Percentiles rank a stretch among this genome's conserved stretches.
These are phyloP conservation scores for Ramaria sp. DNA, from an alignment of 768 basidiomycete species.

Conservation along the genomic window DNA sequence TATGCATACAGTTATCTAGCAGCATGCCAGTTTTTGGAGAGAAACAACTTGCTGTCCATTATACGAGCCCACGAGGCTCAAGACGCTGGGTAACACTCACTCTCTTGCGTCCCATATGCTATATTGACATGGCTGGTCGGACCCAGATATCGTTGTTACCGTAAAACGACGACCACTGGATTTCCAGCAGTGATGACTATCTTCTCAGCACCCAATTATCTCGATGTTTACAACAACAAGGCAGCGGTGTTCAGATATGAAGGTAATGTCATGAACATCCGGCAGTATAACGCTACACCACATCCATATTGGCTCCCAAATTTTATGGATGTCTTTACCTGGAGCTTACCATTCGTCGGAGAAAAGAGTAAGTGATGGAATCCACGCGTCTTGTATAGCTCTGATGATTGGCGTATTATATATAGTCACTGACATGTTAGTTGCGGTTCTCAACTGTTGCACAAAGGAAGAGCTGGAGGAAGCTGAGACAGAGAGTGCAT, in stretches of 20 bases:
- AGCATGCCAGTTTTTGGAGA: constrained; percentile 93
- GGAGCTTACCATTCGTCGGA: constrained; percentile 97
- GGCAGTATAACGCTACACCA: constrained; percentile 94
- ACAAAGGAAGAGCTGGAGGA: constrained; percentile 90
- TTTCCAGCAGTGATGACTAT: constrained; percentile 99
- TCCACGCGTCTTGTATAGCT: background rate
- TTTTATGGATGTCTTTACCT: constrained; percentile 99
- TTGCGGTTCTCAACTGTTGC: constrained; percentile 91
- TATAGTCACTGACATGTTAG: constrained; percentile 95
- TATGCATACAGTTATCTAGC: constrained; percentile 88
- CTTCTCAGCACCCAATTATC: constrained; percentile 96
- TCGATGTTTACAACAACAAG: constrained; percentile 99
- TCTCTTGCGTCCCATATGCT: background rate
- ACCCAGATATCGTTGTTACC: constrained; percentile 90
- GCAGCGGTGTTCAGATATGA: constrained; percentile 98
- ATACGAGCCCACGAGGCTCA: constrained; percentile 98
- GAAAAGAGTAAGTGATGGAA: constrained; percentile 68
- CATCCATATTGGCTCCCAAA: constrained; percentile 98
- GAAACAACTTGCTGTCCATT: constrained; percentile 93
- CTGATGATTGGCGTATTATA: background rate
- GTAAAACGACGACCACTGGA: constrained; percentile 94
- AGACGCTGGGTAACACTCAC: constrained; percentile 73
- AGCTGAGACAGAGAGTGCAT: constrained; percentile 18
- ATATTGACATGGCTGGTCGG: background rate
- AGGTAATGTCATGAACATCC: constrained; percentile 97